Base-by-base conservation (phyloP, 1,284 basidiomycete species). In the Puccinia coronata region DNA sequence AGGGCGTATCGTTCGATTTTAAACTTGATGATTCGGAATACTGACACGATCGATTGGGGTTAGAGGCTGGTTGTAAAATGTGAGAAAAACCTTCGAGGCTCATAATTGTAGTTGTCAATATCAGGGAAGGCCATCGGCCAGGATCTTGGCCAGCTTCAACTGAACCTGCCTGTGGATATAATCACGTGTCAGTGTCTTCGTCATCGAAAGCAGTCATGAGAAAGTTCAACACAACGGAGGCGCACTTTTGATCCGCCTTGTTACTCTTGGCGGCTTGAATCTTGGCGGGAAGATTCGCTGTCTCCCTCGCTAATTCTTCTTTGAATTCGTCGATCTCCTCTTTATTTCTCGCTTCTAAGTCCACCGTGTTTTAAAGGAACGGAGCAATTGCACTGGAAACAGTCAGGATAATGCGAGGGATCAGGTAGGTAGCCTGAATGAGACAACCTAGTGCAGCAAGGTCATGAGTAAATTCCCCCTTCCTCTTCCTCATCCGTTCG, bases 261-360 rank as follows among this genome's bases (percentile, higher is more conserved):
- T 18, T 53, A 20, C 69, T 71, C 51, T 71, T 71, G 31, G 69
- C 69, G 28, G 69, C 49, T 53, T 71, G 69, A n/a, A 71, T 71
- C 51, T 71, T 53, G 53, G 28, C 47, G 51, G 69, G 69, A 28
- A 71, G 1, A 49, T 49, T 51, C 31, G 36, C 49, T 5, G 51
- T 49, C 23, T 71, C 47, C 14, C 4, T 31, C 2, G 34, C 25
- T 20, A 71, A 71, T 20, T 71, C 43, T 49, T 49, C 69, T 31
- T 71, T 51, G 31, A 71, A 71, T 6, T 71, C 34, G 12, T 51
- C 69, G 28, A 71, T 71, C 53, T 53, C 69, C 28, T 71, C 47
- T 34, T 6, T 14, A 53, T 71, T 31, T 71, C 36, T 71, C 6
- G 69, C 41, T 23, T 71, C 69, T 69, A 34, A 28, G 41, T 47